Percentiles rank a stretch among this genome's conserved stretches.
phyloP scores from a whole-genome alignment of 2,329 filamentous ascomycete species.

The Aspergillus neotritici region DNA sequence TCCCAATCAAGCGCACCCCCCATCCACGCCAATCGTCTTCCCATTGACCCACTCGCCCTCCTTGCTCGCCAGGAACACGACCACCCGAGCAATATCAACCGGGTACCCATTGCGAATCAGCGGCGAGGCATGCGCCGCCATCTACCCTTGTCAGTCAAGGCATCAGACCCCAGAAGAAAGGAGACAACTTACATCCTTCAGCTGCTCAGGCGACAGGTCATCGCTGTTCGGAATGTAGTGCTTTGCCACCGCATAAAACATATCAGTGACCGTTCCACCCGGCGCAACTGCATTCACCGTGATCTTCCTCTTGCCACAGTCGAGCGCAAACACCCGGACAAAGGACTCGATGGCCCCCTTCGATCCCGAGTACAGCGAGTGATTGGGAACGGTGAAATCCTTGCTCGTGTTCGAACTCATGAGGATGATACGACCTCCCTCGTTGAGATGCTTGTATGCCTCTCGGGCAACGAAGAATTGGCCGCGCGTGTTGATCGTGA shows the following conservation, averaged over 20 bases:
- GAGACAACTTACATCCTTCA: background rate
- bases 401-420: conserved; percentile 63
- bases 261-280: conserved; percentile 62
- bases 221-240: conserved; percentile 9
- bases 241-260: conserved; percentile 48
- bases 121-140: conserved; percentile 3
- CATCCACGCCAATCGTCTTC: no score
- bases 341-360: conserved; percentile 75
- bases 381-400: conserved; percentile 62
- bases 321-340: conserved; percentile 66
- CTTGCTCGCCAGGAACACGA: conserved; percentile 5
- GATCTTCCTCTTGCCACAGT: conserved; percentile 62
- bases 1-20: no score
- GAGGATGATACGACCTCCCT: conserved; percentile 66
- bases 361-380: conserved; percentile 67
- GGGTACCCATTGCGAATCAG: conserved; percentile 4
- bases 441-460: conserved; percentile 64
- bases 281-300: conserved; percentile 64
- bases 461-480: conserved; percentile 61
- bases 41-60: conserved; percentile 9
- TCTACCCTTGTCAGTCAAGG: no score
- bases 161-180: no score
- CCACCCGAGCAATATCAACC: conserved; percentile 7
- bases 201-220: conserved; percentile 3
- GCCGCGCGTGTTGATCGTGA: conserved; percentile 57